Evolutionary conservation across 805 yeast species (phyloP), one percentile per base, ranked within the genome.

Genomic region (Aciculoconidium aculeatum): DNA sequence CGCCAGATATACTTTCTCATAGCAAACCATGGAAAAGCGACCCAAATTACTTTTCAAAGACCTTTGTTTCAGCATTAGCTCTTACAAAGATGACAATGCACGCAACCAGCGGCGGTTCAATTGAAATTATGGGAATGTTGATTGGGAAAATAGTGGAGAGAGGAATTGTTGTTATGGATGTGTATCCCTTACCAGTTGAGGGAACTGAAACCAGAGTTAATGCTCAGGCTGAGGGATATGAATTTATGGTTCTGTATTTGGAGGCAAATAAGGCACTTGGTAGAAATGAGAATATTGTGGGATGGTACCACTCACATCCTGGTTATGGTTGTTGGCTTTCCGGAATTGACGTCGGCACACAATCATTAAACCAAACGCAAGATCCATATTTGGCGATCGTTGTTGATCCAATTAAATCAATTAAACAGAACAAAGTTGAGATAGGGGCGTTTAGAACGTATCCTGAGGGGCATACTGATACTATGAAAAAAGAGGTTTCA

Each of bases 251-350:
- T 2, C 79, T 76, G 36, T 87, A 83, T 53, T 60, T 83, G 29
- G 78, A 78, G 31, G 61, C 67, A 23, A 52, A 73, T 37, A 72
- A 72, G 46, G 54, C 60, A 15, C 59, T 67, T 11, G 74, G 73
- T 1, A 46, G 57, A 14, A 40, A 49, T n/a, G 70, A 82, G 38
- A 72, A 82, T 42, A 81, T 90, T 13, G 84, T 92, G 10, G 98
- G 98, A 7, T 90, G 98, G 98, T 90, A 92, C 65, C 99, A 92
- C 55, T 88, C 97, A 9, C 98, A 92, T 61, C 98, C 98, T 4
- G 98, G 98, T 11, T 92, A 90, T 55, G 98, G 98, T 19, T 88
- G 96, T 53, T 90, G 96, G 96, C 57, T 90, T 24, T 79, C 92
- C 31, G 94, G 92, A 4, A 86, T 90, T 21, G 97, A 90, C 55